phyloP scores from a whole-genome alignment of 768 basidiomycete genomes.

The Infundibulicybe gibba region DNA sequence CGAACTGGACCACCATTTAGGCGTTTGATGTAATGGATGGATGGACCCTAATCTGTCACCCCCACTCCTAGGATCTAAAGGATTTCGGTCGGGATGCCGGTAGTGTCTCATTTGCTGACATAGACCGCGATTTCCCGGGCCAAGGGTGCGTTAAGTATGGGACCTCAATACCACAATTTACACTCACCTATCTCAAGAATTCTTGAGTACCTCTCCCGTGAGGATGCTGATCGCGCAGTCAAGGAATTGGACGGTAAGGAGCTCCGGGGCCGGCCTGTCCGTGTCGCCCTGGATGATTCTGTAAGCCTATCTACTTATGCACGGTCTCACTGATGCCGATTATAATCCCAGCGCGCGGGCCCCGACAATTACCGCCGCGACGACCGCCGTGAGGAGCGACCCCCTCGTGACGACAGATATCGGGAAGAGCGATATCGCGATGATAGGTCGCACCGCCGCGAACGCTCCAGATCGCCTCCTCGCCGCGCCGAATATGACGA shows the following conservation, averaged over 20 bases:
- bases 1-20: slow-evolving; percentile 16
- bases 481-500: slow-evolving; percentile 72
- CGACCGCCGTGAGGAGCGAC: slow-evolving; percentile 60
- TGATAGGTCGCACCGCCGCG: slow-evolving; percentile 60
- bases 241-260: slow-evolving; percentile 84
- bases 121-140: slow-evolving; percentile 82
- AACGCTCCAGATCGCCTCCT: slow-evolving; percentile 80
- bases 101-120: slow-evolving; percentile 91
- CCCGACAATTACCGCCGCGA: slow-evolving; percentile 77
- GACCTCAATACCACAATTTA: neutral
- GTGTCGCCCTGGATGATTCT: slow-evolving; percentile 62
- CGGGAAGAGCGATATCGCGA: slow-evolving; percentile 58
- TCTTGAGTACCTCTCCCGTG: slow-evolving; percentile 84
- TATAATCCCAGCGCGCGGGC: slow-evolving; percentile 48
- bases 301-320: slow-evolving; percentile 30
- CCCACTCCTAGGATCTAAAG: slow-evolving; percentile 83
- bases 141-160: slow-evolving; percentile 65
- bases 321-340: slow-evolving; percentile 6
- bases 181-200: slow-evolving; percentile 45
- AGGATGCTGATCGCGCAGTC: slow-evolving; percentile 93
- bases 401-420: slow-evolving; percentile 50
- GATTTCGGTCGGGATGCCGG: slow-evolving; percentile 96
- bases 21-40: slow-evolving; percentile 25
- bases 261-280: slow-evolving; percentile 78
- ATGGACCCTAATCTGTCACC: slow-evolving; percentile 41